Percentiles rank a stretch among this genome's conserved stretches.
Evolutionary conservation across 2,329 filamentous ascomycete species (phyloP).

Genomic region (Exophiala spinifera): DNA sequence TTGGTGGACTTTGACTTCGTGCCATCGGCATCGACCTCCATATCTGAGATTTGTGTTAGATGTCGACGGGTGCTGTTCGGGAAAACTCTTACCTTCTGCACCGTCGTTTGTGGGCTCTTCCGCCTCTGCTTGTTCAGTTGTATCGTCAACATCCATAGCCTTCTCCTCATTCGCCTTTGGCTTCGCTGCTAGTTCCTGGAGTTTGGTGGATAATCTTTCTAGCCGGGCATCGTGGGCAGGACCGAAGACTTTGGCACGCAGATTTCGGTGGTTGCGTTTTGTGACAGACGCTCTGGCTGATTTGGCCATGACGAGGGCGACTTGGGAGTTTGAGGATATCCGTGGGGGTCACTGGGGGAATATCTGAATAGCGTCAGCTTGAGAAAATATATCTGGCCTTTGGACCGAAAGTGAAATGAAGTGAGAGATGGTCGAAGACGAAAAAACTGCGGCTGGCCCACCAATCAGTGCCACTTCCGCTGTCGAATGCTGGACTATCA

Average conservation of each 20-base stretch:
- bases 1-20: slow-evolving; percentile 14
- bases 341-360: neutral
- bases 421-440: neutral
- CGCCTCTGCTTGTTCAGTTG: slow-evolving; percentile 37
- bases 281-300: slow-evolving; percentile 72
- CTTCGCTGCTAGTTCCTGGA: slow-evolving; percentile 74
- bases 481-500: neutral
- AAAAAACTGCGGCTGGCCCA: neutral
- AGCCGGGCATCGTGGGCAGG: slow-evolving; percentile 76
- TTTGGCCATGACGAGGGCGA: slow-evolving; percentile 70
- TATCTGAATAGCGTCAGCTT: neutral
- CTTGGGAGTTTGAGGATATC: neutral
- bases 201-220: slow-evolving; percentile 79
- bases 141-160: slow-evolving; percentile 45
- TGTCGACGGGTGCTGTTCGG: neutral
- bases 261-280: slow-evolving; percentile 78
- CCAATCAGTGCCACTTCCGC: neutral
- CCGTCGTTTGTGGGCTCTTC: slow-evolving; percentile 45
- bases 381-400: neutral
- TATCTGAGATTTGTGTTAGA: slow-evolving; percentile 12
- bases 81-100: slow-evolving; percentile 5
- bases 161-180: slow-evolving; percentile 57
- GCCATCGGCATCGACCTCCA: slow-evolving; percentile 23
- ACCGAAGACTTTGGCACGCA: slow-evolving; percentile 79
- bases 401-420: neutral